Base-by-base conservation (phyloP, 2,329 filamentous ascomycete genomes). In the Truncatella angustata region DNA sequence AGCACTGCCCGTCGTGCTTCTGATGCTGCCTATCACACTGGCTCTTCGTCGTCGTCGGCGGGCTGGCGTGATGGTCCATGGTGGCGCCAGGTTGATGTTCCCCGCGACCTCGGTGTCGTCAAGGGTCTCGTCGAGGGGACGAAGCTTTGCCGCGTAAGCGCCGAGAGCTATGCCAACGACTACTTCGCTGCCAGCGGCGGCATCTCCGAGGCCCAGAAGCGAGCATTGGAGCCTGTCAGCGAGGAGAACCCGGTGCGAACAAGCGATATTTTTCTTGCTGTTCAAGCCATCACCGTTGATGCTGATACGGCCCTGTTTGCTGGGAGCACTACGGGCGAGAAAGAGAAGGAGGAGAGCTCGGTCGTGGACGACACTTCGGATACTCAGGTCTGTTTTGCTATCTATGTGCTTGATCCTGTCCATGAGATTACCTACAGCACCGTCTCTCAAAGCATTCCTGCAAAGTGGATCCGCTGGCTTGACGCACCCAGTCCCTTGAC, bases 31-130 rank as follows among this genome's bases (percentile, higher is more conserved):
- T 81, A 66, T 53, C 67, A 79, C 62, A 72, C 72, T 36, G 70
- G n/a, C n/a, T n/a, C 79, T 23, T 68, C 75, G 23, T 81, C 85
- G 48, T 76, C 74, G 16, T 74, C 76, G 24, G 78, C 81, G 34
- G 88, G 88, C 56, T 99, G 94, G 92, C 88, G 85, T 44, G 93
- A 97, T 63, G 94, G 94, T 0, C 94, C 94, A 3, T 99, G 94
- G 94, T 99, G 94, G 93, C 84, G 92, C 59, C 85, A 85, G 69
- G 77, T 74, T 45, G 82, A 80, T 66, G 74, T 79, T 20, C 81
- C 86, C 51, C 86, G 94, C 52, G 90, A 90, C 61, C 77, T 97
- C 6, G 89, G 90, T 49, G 75, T 87, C 2, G 87, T 97, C 46
- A 86, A 85, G 57, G 93, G 94, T 11, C 72, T 94, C 0, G 79